A percentile compares a stretch with the other conserved stretches of the same genome.
These are phyloP conservation scores for Neofusicoccum umdonicola DNA, from an alignment of 2,329 filamentous ascomycete genomes.

Conservation along the genomic window DNA sequence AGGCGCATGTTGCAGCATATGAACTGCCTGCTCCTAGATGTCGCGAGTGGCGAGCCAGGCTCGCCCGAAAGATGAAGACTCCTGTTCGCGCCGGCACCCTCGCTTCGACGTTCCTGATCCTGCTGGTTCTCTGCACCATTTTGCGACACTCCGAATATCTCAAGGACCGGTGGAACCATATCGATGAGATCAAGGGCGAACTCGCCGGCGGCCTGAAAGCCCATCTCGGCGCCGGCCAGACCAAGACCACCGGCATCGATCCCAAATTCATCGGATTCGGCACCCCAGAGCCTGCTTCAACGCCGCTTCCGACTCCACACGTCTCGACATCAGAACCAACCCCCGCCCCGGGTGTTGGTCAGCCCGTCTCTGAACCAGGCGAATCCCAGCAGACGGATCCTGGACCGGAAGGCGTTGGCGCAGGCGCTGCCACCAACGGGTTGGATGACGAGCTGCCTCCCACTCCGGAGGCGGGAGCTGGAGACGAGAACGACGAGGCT, in stretches of 20 bases:
- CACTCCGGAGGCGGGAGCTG: neutral
- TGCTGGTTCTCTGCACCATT: conserved; percentile 2
- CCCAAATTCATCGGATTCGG: conserved; percentile 12
- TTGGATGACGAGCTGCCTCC: neutral
- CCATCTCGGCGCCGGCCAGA: neutral
- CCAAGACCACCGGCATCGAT: neutral
- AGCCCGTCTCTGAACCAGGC: neutral
- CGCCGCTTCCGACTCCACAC: neutral
- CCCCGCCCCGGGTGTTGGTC: neutral
- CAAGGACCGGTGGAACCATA: neutral
- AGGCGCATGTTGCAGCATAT: neutral
- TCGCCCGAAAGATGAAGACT: conserved; percentile 13
- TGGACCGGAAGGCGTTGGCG: no score
- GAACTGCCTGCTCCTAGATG: neutral
- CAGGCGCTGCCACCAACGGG: neutral
- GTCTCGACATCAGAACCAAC: neutral
- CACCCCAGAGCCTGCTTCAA: neutral
- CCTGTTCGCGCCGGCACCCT: conserved; percentile 7
- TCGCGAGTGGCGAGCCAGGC: neutral
- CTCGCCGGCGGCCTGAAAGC: neutral
- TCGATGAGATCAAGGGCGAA: neutral
- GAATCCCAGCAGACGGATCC: no score
- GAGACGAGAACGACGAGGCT: neutral
- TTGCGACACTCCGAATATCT: conserved; percentile 5
- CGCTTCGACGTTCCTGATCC: conserved; percentile 1